These are phyloP conservation scores for Dactylellina cionopaga DNA, from an alignment of 2,329 filamentous ascomycete genomes.

Conservation along the genomic window DNA sequence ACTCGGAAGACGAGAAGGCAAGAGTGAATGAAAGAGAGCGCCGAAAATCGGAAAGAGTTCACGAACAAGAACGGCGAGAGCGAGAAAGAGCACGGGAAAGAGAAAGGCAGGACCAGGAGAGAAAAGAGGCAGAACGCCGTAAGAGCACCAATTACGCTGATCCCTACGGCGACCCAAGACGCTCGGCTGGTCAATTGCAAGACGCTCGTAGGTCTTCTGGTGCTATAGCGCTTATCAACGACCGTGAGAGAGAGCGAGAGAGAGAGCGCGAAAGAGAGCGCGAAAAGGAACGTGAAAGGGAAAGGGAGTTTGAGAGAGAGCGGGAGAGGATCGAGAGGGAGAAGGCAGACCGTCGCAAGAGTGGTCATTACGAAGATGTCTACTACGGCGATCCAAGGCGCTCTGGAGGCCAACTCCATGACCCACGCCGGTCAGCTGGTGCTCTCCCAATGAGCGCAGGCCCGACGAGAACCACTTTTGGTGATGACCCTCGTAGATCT, in stretches of 20 bases:
- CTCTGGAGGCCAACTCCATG: conserved; percentile 36
- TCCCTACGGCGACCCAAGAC: conserved; percentile 37
- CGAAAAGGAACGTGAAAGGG: not conserved
- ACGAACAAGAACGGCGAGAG: conserved; percentile 15
- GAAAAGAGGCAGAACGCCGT: conserved; percentile 13
- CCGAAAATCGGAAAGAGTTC: conserved; percentile 15
- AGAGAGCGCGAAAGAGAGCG: conserved; percentile 5
- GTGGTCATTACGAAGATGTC: conserved; percentile 28
- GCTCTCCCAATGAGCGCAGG: conserved; percentile 16
- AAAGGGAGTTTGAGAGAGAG: not conserved
- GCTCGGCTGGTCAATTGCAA: conserved; percentile 44
- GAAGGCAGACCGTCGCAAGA: conserved; percentile 34
- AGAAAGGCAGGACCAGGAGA: conserved; percentile 6
- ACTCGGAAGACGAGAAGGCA: conserved; percentile 36
- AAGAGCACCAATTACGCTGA: conserved; percentile 23
- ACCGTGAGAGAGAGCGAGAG: conserved; percentile 20
- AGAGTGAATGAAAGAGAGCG: conserved; percentile 18
- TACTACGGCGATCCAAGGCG: conserved; percentile 44
- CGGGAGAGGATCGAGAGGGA: conserved; percentile 25
- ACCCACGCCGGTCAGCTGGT: conserved; percentile 36
- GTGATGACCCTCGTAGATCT: conserved; percentile 40
- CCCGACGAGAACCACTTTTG: conserved; percentile 3
- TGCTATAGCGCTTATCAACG: conserved; percentile 16
- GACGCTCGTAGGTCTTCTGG: conserved; percentile 40
- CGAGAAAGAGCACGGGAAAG: not conserved